Conservation (phyloP, 2,329 filamentous ascomycete genomes). For the Xylaria sp. region DNA sequence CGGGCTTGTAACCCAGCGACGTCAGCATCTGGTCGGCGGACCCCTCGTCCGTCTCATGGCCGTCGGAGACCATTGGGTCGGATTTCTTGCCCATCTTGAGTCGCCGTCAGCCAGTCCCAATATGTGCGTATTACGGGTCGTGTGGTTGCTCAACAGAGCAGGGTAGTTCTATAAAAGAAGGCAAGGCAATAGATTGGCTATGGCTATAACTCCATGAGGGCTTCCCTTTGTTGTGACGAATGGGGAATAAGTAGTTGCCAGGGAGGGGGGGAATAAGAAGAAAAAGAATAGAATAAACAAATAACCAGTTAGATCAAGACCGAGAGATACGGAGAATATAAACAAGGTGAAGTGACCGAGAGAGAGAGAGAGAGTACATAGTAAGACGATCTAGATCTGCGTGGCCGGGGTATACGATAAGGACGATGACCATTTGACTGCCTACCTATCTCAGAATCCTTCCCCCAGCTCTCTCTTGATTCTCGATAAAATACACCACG, state of each 20-base stretch:
- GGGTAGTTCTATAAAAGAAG: neutral
- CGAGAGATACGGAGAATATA: neutral
- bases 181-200: constrained; percentile 3
- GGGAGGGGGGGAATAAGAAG: neutral
- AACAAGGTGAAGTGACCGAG: constrained; percentile 12
- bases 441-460: neutral
- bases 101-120: constrained; percentile 9
- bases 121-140: neutral
- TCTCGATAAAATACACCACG: no score
- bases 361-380: constrained; percentile 1
- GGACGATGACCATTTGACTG: constrained; percentile 6
- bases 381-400: neutral
- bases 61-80: constrained; percentile 33
- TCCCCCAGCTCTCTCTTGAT: constrained; percentile 1
- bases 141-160: neutral
- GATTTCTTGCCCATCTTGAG: constrained; percentile 38
- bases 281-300: constrained; percentile 9
- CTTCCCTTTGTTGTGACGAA: constrained; percentile 1
- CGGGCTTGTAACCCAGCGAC: constrained; percentile 73
- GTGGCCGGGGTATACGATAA: constrained; percentile 21
- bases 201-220: constrained; percentile 28
- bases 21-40: constrained; percentile 72
- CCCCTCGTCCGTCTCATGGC: constrained; percentile 51
- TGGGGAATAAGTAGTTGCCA: neutral
- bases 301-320: neutral